Conservation (phyloP, 768 basidiomycete species). For the Auricularia auricula-judae region DNA sequence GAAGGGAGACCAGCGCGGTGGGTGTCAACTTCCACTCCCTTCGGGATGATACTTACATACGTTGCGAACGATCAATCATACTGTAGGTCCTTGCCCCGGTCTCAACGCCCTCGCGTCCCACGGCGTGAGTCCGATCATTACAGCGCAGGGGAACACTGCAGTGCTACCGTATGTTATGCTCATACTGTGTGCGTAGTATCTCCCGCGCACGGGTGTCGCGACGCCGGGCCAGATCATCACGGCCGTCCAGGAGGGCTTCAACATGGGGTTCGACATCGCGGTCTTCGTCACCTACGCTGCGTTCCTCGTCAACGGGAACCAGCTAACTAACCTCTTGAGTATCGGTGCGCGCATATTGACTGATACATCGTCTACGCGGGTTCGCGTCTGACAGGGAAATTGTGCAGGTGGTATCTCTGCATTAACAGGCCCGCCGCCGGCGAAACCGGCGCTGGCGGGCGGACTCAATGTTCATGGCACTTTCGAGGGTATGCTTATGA, state of each 20-base stretch:
- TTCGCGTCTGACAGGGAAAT: too few relatives aligned
- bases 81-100: conserved; percentile 5
- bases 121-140: neutral
- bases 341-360: neutral
- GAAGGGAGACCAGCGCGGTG: conserved; percentile 1
- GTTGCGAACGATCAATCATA: neutral
- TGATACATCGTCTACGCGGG: neutral
- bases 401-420: neutral
- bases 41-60: neutral
- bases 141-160: too few relatives aligned
- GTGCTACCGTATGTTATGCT: neutral
- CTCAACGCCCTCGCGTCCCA: conserved; percentile 6
- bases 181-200: neutral
- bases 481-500: neutral
- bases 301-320: conserved; percentile 5
- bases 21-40: neutral
- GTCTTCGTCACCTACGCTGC: conserved; percentile 4
- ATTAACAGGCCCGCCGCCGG: neutral
- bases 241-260: conserved; percentile 7
- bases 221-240: conserved; percentile 3
- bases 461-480: conserved; percentile 3
- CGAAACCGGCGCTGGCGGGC: neutral
- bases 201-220: conserved; percentile 5
- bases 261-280: conserved; percentile 5
- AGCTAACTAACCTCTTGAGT: conserved; percentile 3